Base-by-base conservation (phyloP, 208 protist genomes). In the Crithidia expoeki region DNA sequence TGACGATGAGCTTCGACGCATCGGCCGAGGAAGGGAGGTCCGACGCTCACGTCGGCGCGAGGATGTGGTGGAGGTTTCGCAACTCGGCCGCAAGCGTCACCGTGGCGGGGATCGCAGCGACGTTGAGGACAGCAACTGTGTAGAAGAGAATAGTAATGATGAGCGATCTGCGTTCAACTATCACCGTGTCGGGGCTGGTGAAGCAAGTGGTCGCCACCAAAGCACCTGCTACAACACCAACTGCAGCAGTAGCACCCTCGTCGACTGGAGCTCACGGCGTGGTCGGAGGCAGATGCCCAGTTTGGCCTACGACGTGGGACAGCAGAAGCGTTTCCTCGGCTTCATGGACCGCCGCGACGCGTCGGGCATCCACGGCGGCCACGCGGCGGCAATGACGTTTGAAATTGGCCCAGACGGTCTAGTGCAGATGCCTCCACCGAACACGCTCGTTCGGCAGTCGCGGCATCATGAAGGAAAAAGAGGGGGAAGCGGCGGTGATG, bases 391-490 rank as follows among this genome's bases (percentile, higher is more conserved):
- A 25, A 70, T 75, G 66, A 19, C 40, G 63, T 72, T 64, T 47
- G 63, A 50, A 1, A 70, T 76, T 11, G 71, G 71, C 32, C 30
- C 62, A 0, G 71, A 76, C 49, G 71, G 71, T 17, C 63, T 76
- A 11, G 71, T 76, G 46, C 55, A 76, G 56, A 76, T 76, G 71
- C 71, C 71, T 21, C 71, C 71, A 44, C 71, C 71, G 12, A 66
- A 66, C 33, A 69, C 33, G 10, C 63, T 76, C 12, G 71, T 71
- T 28, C 71, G 52, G 21, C 60, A 44, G 14, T 6, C n/a, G 38
- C 30, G 42, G 27, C 40, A 36, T 21, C 40, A 38, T 17, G 23
- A 1, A 30, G 51, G 68, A 21, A 9, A 25, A 46, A 6, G 49
- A 74, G 36, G 36, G 12, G 12, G 9, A 5, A 40, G n/a, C 12